Percentiles rank a stretch among this genome's conserved stretches.
phyloP scores from a whole-genome alignment of 208 protist species.

The Phytomonas sp. region DNA sequence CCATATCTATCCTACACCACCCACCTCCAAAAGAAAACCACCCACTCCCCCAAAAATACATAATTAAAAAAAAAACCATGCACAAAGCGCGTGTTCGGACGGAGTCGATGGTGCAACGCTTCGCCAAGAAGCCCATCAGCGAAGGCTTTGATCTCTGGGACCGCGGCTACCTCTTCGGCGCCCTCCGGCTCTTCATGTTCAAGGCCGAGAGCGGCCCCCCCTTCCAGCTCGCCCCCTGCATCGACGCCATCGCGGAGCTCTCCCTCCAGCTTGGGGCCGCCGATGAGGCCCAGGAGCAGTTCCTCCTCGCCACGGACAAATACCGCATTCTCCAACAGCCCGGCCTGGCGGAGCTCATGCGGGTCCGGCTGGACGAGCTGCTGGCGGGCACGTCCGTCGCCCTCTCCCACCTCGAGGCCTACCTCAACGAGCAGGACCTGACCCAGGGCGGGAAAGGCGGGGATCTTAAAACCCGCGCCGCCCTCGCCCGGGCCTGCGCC shows the following conservation, averaged over 20 bases:
- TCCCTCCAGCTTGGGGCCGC: slow-evolving; percentile 63
- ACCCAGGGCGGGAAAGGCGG: slow-evolving; percentile 21
- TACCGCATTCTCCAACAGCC: slow-evolving; percentile 78
- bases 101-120: slow-evolving; percentile 83
- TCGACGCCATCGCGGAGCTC: slow-evolving; percentile 78
- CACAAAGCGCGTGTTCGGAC: slow-evolving; percentile 61
- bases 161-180: slow-evolving; percentile 77
- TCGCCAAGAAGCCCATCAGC: slow-evolving; percentile 75
- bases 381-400: slow-evolving; percentile 42
- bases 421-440: slow-evolving; percentile 37
- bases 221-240: slow-evolving; percentile 76
- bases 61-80: no score
- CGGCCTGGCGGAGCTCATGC: slow-evolving; percentile 70
- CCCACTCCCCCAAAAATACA: not conserved
- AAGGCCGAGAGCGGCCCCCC: slow-evolving; percentile 80
- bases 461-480: slow-evolving; percentile 32
- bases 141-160: slow-evolving; percentile 88
- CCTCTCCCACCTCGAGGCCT: slow-evolving; percentile 41
- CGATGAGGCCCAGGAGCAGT: slow-evolving; percentile 80
- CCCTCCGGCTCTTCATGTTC: slow-evolving; percentile 83
- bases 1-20: slow-evolving; percentile 1
- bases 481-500: slow-evolving; percentile 54
- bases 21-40: not conserved
- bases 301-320: slow-evolving; percentile 64
- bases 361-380: slow-evolving; percentile 52